Conservation (phyloP, 768 basidiomycete genomes). For the Tephrocybe sp. region DNA sequence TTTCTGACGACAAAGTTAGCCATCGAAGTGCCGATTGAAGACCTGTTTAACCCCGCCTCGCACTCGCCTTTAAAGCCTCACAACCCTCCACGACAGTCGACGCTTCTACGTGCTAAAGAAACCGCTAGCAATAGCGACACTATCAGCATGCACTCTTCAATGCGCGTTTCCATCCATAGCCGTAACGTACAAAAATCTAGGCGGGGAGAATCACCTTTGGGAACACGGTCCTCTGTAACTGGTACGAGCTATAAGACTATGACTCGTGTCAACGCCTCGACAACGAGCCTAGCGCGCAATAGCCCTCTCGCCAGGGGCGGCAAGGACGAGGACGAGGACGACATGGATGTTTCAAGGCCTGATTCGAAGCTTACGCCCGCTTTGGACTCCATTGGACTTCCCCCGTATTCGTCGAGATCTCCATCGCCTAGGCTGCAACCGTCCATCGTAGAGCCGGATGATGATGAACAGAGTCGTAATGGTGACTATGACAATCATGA, state of each 20-base stretch:
- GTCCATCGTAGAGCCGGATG: conserved; percentile 23
- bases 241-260: conserved; percentile 43
- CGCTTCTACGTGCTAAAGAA: conserved; percentile 24
- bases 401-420: conserved; percentile 13
- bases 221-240: conserved; percentile 24
- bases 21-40: conserved; percentile 76
- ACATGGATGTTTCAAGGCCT: conserved; percentile 43
- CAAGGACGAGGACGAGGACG: conserved; percentile 19
- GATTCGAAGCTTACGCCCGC: conserved; percentile 73
- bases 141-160: conserved; percentile 36
- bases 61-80: conserved; percentile 15
- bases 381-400: conserved; percentile 17
- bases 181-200: conserved; percentile 22
- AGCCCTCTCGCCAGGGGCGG: conserved; percentile 6
- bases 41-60: conserved; percentile 53
- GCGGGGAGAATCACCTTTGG: conserved; percentile 12
- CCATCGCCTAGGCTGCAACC: conserved; percentile 17
- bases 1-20: conserved; percentile 38
- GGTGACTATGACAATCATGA: conserved; percentile 9
- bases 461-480: conserved; percentile 6
- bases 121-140: conserved; percentile 38
- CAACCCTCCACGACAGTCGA: conserved; percentile 17
- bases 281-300: conserved; percentile 15
- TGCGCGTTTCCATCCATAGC: conserved; percentile 42
- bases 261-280: conserved; percentile 32